Conservation (phyloP, 352 stramenopile species). For the Pythium periplocum region DNA sequence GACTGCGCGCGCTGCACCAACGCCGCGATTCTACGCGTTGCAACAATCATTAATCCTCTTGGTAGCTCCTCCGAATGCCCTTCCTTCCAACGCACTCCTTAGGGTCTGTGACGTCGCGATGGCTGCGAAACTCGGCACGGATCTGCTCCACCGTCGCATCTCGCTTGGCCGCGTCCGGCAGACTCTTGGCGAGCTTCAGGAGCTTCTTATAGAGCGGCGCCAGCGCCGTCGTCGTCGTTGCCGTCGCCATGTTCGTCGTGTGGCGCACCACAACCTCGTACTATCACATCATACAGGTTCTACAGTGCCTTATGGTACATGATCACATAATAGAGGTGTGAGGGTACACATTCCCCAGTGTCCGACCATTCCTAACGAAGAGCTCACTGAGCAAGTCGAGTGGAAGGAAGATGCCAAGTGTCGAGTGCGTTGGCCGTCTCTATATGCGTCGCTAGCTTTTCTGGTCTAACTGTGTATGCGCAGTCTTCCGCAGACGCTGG, state of each 20-base stretch:
- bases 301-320: conserved; percentile 1
- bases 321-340: too few relatives aligned
- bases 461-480: not conserved
- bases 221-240: conserved; percentile 27
- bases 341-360: too few relatives aligned
- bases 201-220: conserved; percentile 85
- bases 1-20: conserved; percentile 77
- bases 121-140: conserved; percentile 64
- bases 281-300: conserved; percentile 6
- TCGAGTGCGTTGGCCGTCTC: not conserved
- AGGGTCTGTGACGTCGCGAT: conserved; percentile 49
- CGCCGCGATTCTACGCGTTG: conserved; percentile 36
- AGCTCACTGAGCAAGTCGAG: too few relatives aligned
- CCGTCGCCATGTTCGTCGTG: conserved; percentile 16
- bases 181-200: conserved; percentile 64
- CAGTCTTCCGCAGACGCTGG: conserved; percentile 42
- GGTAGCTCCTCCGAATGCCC: not conserved
- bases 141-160: conserved; percentile 66
- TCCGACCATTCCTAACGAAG: too few relatives aligned
- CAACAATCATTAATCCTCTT: conserved; percentile 2
- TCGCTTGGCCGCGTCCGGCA: conserved; percentile 60
- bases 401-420: too few relatives aligned
- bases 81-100: conserved; percentile 42
- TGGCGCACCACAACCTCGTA: not conserved
- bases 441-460: not conserved